Evolutionary conservation across 768 basidiomycete species (phyloP).

Genomic region (Lanmaoa pseudosensibilis): DNA sequence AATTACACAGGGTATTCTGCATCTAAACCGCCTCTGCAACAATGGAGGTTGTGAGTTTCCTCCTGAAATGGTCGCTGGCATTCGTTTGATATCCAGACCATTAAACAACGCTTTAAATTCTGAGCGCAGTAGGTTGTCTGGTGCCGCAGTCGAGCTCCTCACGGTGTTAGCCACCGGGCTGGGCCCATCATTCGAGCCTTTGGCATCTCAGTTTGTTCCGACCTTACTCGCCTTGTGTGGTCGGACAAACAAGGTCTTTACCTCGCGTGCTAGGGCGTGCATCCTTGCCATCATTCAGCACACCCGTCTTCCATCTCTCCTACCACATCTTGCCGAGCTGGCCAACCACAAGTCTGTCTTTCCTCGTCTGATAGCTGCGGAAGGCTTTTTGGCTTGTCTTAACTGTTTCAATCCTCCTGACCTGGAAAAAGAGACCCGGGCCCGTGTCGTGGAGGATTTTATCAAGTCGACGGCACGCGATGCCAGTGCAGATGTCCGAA

Average conservation of each 20-base stretch:
- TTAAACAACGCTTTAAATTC: slow-evolving; percentile 64
- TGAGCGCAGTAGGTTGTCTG: slow-evolving; percentile 72
- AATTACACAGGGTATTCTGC: slow-evolving; percentile 50
- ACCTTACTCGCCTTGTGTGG: slow-evolving; percentile 64
- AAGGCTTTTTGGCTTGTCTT: slow-evolving; percentile 63
- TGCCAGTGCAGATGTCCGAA: slow-evolving; percentile 73
- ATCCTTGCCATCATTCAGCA: slow-evolving; percentile 61
- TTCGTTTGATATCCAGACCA: slow-evolving; percentile 54
- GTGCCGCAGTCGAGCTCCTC: slow-evolving; percentile 65
- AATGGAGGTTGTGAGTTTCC: slow-evolving; percentile 54
- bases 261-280: slow-evolving; percentile 61
- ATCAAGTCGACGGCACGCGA: slow-evolving; percentile 70
- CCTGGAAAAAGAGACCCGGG: slow-evolving; percentile 65
- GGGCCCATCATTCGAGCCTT: slow-evolving; percentile 61
- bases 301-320: slow-evolving; percentile 64
- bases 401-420: slow-evolving; percentile 81
- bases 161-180: slow-evolving; percentile 51
- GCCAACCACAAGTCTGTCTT: slow-evolving; percentile 66
- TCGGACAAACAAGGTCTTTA: slow-evolving; percentile 77
- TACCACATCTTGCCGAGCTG: slow-evolving; percentile 58
- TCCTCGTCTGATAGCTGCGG: slow-evolving; percentile 62
- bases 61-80: slow-evolving; percentile 46
- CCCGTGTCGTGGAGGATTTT: slow-evolving; percentile 65
- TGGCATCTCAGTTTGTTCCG: slow-evolving; percentile 68
- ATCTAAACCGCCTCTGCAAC: slow-evolving; percentile 49